Evolutionary conservation across 495 filamentous ascomycete genomes (phyloP), one percentile per base, ranked within the genome.

Genomic region (Lasiosphaeris hirsuta): DNA sequence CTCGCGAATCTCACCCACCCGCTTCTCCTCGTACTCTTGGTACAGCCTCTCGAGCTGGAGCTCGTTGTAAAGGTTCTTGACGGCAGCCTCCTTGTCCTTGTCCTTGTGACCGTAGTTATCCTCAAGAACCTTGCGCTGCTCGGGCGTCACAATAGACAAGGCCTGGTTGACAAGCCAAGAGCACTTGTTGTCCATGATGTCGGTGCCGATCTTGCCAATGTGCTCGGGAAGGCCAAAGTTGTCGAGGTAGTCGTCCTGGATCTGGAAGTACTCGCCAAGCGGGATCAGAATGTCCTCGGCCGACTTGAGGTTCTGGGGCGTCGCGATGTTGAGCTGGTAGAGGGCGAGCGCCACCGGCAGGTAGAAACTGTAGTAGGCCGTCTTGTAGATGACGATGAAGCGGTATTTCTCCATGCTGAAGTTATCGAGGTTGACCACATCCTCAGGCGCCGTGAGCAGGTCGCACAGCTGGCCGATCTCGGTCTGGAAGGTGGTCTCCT

Each of bases 311-410:
- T 96, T 97, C 69, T 86, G 80, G 7, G 84, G 81, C 10, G 89
- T 92, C 9, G 93, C 95, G 38, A 90, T 75, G 57, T 90, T 84
- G 63, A 92, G 81, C 70, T 90, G 85, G 75, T 89, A 77, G 62
- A 98, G 77, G 0, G 95, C 89, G 33, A 97, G 81, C 7, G 90
- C 93, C n/a, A 98, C 92, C 38, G 94, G 94, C 0, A 98, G 88
- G 78, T 97, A 97, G 83, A 98, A 98, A 67, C 84, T 90, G 80
- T 98, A 98, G 78, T 93, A 98, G 38, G 94, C 95, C 33, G 95
- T 98, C 84, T 98, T 98, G 85, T 92, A 97, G 75, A 92, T 90
- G 72, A 98, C 94, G 69, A 98, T 98, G 81, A 97, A 98, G 70
- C 80, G 86, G 81, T 96, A 96, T 79, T 97, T 98, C 62, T 94